These are phyloP conservation scores for Linanthus parryae DNA, from an alignment of 148 eudicot genomes.

Conservation along the genomic window DNA sequence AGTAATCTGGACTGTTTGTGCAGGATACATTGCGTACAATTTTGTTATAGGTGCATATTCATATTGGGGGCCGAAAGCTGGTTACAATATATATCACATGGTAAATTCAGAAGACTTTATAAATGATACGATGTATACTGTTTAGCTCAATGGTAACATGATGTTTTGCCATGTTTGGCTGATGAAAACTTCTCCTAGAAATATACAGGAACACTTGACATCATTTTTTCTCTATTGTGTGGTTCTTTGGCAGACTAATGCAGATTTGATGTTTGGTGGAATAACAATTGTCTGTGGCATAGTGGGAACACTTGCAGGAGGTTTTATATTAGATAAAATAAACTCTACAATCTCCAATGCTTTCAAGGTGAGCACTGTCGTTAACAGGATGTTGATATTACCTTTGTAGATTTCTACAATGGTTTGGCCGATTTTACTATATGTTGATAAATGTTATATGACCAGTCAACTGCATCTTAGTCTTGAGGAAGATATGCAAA, in stretches of 20 bases:
- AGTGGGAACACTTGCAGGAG: constrained; percentile 83
- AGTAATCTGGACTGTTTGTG: constrained; percentile 21
- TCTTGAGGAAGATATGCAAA: too few species aligned
- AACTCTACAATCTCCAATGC: constrained; percentile 78
- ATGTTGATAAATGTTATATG: background rate
- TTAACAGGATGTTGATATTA: background rate
- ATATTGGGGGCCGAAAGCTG: constrained; percentile 99
- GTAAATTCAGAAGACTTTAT: constrained; percentile 27
- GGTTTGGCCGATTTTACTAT: too few species aligned
- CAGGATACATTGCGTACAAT: constrained; percentile 90
- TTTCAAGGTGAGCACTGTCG: constrained; percentile 53
- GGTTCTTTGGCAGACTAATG: constrained; percentile 43
- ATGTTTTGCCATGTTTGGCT: background rate
- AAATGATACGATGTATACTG: background rate
- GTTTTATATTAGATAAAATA: constrained; percentile 65
- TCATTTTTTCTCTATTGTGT: constrained; percentile 3
- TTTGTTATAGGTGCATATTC: constrained; percentile 98
- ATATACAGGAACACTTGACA: background rate
- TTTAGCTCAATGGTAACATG: background rate
- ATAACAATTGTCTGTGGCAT: constrained; percentile 78
- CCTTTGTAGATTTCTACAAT: too few species aligned
- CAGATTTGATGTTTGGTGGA: constrained; percentile 85
- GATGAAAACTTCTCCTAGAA: background rate
- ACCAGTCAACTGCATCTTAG: too few species aligned
- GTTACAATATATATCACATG: constrained; percentile 83